These are phyloP conservation scores for Laburnicola sp. DNA, from an alignment of 2,329 filamentous ascomycete genomes.

Conservation along the genomic window DNA sequence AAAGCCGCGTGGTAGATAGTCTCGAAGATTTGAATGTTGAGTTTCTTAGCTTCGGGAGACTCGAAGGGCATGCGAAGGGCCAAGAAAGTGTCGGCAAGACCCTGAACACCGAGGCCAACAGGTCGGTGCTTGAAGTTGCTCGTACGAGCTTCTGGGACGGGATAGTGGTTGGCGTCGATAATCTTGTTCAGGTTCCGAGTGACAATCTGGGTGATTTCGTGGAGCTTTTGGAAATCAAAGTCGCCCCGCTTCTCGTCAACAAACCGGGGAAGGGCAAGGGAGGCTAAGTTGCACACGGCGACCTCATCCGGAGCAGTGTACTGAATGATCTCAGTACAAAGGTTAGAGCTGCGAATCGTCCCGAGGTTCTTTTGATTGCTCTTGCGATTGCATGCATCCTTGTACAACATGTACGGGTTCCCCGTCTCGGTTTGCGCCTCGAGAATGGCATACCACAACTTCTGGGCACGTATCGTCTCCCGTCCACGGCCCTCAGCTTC, in stretches of 20 bases:
- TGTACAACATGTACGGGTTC: slow-evolving; percentile 99
- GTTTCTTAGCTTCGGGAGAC: slow-evolving; percentile 86
- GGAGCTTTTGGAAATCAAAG: slow-evolving; percentile 96
- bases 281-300: slow-evolving; percentile 96
- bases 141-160: slow-evolving; percentile 88
- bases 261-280: slow-evolving; percentile 85
- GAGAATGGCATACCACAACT: slow-evolving; percentile 98
- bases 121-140: slow-evolving; percentile 98
- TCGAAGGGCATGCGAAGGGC: slow-evolving; percentile 96
- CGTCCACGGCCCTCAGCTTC: slow-evolving; percentile 86
- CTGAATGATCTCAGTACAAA: slow-evolving; percentile 98
- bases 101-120: slow-evolving; percentile 94
- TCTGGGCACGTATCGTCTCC: slow-evolving; percentile 93
- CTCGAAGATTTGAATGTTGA: slow-evolving; percentile 99
- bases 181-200: slow-evolving; percentile 97
- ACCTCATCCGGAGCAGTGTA: slow-evolving; percentile 98
- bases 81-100: slow-evolving; percentile 96
- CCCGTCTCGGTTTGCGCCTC: slow-evolving; percentile 99
- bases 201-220: slow-evolving; percentile 90
- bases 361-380: slow-evolving; percentile 99
- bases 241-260: slow-evolving; percentile 82
- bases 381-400: slow-evolving; percentile 97
- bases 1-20: slow-evolving; percentile 97
- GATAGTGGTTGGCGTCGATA: slow-evolving; percentile 98
- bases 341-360: slow-evolving; percentile 96